phyloP scores from a whole-genome alignment of 768 basidiomycete genomes.

The Dacryopinax primogenitus region DNA sequence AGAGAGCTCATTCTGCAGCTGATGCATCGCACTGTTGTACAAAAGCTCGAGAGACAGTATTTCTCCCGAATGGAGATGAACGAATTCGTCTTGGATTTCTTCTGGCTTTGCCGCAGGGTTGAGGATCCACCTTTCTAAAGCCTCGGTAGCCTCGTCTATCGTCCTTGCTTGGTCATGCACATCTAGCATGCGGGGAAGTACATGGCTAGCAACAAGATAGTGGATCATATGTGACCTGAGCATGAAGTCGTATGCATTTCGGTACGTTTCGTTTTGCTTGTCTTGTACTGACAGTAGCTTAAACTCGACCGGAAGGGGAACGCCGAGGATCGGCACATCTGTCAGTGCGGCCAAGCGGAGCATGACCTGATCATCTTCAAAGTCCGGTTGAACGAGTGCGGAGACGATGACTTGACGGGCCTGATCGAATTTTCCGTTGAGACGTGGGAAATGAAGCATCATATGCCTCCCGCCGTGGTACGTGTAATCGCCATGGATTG shows the following conservation, averaged over 20 bases:
- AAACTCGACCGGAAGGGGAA: not conserved
- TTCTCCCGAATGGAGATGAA: not conserved
- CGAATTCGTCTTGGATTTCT: not conserved
- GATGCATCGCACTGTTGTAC: constrained; percentile 4
- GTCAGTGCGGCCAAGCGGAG: constrained; percentile 8
- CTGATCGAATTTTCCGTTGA: not conserved
- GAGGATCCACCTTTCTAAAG: not conserved
- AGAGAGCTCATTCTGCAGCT: constrained; percentile 17
- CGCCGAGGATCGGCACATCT: not conserved
- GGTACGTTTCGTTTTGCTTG: not conserved
- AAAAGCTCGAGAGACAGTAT: constrained; percentile 17
- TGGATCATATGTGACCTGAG: constrained; percentile 11
- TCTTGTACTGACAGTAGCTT: not conserved
- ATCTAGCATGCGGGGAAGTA: not conserved
- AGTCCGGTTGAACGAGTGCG: constrained; percentile 17
- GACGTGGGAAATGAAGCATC: not conserved
- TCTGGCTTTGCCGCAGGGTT: not conserved
- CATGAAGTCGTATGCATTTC: not conserved
- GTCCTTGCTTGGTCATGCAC: not conserved
- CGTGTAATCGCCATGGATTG: constrained; percentile 17
- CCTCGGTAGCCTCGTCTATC: not conserved
- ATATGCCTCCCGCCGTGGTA: constrained; percentile 4
- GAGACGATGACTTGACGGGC: constrained; percentile 13
- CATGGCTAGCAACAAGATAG: not conserved
- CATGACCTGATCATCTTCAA: constrained; percentile 16